A percentile compares a stretch with the other conserved stretches of the same genome.
These are phyloP conservation scores for Aspergillus brasiliensis DNA, from an alignment of 2,329 filamentous ascomycete species.

Conservation along the genomic window DNA sequence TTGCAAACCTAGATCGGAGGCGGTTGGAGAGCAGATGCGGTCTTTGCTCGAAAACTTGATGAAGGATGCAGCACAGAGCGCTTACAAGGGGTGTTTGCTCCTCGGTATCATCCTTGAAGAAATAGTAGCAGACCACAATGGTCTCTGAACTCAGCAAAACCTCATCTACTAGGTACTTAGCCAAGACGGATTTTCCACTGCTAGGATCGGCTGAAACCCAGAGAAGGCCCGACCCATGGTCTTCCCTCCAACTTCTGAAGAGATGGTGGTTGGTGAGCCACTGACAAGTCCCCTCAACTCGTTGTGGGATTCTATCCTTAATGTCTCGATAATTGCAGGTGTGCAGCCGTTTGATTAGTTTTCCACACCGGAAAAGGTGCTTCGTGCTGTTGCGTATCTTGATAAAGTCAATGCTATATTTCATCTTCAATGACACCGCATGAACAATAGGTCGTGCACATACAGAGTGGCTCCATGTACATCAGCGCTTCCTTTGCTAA, in stretches of 20 bases:
- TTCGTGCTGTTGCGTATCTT: background rate
- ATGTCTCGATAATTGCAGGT: background rate
- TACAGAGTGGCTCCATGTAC: background rate
- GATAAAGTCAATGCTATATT: too few relatives aligned
- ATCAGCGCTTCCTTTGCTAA: background rate
- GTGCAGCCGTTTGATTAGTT: background rate
- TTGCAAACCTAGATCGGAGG: slow-evolving; percentile 20
- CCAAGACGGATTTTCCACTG: slow-evolving; percentile 32
- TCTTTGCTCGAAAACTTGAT: slow-evolving; percentile 39
- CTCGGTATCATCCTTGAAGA: slow-evolving; percentile 48
- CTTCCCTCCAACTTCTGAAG: slow-evolving; percentile 29
- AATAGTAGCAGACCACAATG: slow-evolving; percentile 39
- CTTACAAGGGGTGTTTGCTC: slow-evolving; percentile 34
- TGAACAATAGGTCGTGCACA: background rate
- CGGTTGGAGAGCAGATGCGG: slow-evolving; percentile 15
- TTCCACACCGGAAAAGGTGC: background rate
- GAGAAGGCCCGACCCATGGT: slow-evolving; percentile 18
- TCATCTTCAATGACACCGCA: background rate
- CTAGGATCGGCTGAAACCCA: slow-evolving; percentile 34
- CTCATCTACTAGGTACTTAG: slow-evolving; percentile 20
- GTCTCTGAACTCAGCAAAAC: background rate
- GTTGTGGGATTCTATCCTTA: background rate
- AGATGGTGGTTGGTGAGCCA: slow-evolving; percentile 32
- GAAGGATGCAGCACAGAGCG: slow-evolving; percentile 42
- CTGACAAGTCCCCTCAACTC: slow-evolving; percentile 28